A percentile compares a stretch with the other conserved stretches of the same genome.
Conservation (phyloP, 306 rosid species). For the Quercus bicolor region DNA sequence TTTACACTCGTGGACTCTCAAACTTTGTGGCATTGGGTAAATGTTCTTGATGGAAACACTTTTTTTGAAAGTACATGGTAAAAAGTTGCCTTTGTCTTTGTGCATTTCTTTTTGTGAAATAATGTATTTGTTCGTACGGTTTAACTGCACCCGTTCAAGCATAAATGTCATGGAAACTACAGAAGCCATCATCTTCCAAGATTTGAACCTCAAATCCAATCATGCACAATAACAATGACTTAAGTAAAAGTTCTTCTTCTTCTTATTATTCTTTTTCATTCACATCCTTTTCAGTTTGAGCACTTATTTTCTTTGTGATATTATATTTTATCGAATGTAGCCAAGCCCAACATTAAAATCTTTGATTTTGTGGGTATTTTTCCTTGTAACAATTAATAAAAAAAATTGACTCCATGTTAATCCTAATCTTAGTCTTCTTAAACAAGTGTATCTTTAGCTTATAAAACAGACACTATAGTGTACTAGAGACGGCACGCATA, state of each 20-base stretch:
- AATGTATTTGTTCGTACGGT: constrained; percentile 25
- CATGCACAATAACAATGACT: background rate
- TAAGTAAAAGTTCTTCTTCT: background rate
- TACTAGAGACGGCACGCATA: background rate
- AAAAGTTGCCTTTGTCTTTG: constrained; percentile 14
- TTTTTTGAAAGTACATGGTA: constrained; percentile 18
- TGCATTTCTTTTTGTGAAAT: constrained; percentile 37
- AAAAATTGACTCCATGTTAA: background rate
- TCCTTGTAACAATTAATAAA: background rate
- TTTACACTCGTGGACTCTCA: constrained; percentile 24
- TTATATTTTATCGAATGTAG: background rate
- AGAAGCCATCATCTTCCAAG: background rate
- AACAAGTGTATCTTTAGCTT: background rate
- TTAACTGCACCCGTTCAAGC: constrained; percentile 20
- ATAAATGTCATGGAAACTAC: constrained; percentile 1
- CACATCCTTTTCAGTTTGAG: background rate
- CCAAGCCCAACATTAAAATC: background rate
- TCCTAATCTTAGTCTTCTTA: constrained; percentile 11
- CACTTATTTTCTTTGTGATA: background rate
- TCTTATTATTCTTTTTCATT: background rate
- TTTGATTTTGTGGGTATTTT: constrained; percentile 15
- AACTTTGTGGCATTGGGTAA: background rate
- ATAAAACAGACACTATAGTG: background rate
- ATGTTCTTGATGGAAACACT: constrained; percentile 10
- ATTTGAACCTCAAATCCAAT: constrained; percentile 1